Evolutionary conservation across 495 filamentous ascomycete genomes (phyloP), one percentile per base, ranked within the genome.

Genomic region (Symbiotaphrina buchneri): DNA sequence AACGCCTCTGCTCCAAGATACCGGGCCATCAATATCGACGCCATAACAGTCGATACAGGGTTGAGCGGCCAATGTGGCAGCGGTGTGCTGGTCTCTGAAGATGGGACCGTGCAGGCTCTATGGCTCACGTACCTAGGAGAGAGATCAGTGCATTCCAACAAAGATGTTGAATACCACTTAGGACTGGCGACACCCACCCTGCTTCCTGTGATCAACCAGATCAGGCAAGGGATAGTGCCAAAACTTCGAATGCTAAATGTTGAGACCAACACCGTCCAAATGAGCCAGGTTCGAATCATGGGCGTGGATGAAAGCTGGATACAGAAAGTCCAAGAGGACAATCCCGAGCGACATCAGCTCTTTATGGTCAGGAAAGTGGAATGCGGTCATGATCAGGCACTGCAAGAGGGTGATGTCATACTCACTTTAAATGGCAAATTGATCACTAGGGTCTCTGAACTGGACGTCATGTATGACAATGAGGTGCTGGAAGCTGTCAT

Each of bases 221-320:
- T 99, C 39, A 77, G 82, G 47, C 53, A 74, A 33, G 84, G 79
- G 26, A 53, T 67, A 30, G 64, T 61, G 22, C 90, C 87, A 0
- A 74, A 74, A 35, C 56, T 95, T 14, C 67, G 83, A 11, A 93
- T 95, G 51, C 52, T 99, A 30, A 82, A 82, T 37, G 74, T 93
- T 47, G 87, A 99, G 51, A 82, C 83, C 47, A 81, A 90, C 33
- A 71, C 85, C 22, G 79, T 95, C 19, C 80, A 91, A 43, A 95
- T 99, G 87, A 78, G 71, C 35, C 87, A 95, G 54, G 87, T 75
- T n/a, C 73, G 84, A 17, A 81, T 94, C 37, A 95, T 99, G 90
- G 90, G 90, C 19, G 81, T 94, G 5, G 75, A 75, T 0, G 84
- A 94, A 43, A 28, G 42, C 30, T 94, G 87, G 90, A 92, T 95